Evolutionary conservation across 192 early-diverging fungal species (phyloP).

Genomic region (Linnemannia schmuckeri): DNA sequence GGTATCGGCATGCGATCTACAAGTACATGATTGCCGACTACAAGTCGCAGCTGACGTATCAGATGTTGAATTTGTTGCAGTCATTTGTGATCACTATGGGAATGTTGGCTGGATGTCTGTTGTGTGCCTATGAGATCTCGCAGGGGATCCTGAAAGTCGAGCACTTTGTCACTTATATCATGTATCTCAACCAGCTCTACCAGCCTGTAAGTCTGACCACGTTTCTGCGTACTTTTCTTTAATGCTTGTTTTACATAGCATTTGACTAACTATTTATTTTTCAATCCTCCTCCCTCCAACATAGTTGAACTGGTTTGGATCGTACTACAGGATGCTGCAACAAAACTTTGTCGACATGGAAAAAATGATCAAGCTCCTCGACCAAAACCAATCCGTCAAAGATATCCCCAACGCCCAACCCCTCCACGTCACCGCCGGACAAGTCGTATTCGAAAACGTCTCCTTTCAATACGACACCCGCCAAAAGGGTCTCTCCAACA

Average conservation of each 20-base stretch:
- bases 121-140: conserved; percentile 88
- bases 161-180: conserved; percentile 90
- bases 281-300: not conserved
- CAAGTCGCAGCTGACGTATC: conserved; percentile 79
- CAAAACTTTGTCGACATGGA: conserved; percentile 98
- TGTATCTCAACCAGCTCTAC: conserved; percentile 93
- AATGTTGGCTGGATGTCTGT: conserved; percentile 81
- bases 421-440: conserved; percentile 68
- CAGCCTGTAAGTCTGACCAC: conserved; percentile 73
- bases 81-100: conserved; percentile 90
- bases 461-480: conserved; percentile 79
- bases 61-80: conserved; percentile 89
- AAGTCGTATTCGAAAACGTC: conserved; percentile 82
- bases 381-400: conserved; percentile 73
- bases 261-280: not conserved
- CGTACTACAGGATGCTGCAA: conserved; percentile 94
- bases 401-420: conserved; percentile 74
- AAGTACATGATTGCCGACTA: conserved; percentile 90
- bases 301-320: conserved; percentile 89
- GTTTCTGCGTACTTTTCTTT: conserved; percentile 17
- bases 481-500: conserved; percentile 76
- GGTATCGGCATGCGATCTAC: conserved; percentile 83
- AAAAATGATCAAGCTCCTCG: conserved; percentile 91
- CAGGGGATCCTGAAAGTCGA: conserved; percentile 78
- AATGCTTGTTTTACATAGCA: not conserved